phyloP scores from a whole-genome alignment of 345 rosid species.

The Bretschneidera sinensis region DNA sequence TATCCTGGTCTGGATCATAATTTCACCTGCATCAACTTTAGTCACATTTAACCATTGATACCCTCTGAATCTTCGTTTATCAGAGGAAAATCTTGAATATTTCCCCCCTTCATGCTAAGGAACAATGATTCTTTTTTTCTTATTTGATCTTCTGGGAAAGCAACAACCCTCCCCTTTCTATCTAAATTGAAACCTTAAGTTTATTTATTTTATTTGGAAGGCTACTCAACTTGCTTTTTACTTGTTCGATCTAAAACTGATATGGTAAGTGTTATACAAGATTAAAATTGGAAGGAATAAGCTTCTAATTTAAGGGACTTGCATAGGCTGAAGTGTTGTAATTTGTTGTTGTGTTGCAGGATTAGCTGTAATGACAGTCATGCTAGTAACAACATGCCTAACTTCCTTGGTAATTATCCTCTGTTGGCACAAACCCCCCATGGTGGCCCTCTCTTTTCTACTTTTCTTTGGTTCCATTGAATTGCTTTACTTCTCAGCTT shows the following conservation, averaged over 20 bases:
- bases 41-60: not conserved
- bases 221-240: not conserved
- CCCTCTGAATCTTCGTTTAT: no score
- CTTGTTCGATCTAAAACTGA: no score
- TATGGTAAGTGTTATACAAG: no score
- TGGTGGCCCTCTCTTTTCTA: slow-evolving; percentile 66
- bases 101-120: no score
- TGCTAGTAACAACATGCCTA: slow-evolving; percentile 98
- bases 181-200: no score
- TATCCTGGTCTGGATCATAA: not conserved
- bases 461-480: slow-evolving; percentile 85
- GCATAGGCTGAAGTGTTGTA: slow-evolving; percentile 1
- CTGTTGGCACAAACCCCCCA: slow-evolving; percentile 89
- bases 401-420: slow-evolving; percentile 81
- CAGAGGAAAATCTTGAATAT: no score
- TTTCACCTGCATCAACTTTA: not conserved
- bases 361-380: slow-evolving; percentile 95
- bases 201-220: not conserved
- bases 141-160: no score
- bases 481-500: slow-evolving; percentile 95
- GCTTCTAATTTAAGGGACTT: not conserved
- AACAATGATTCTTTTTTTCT: no score
- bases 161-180: not conserved
- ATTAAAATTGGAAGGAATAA: no score
- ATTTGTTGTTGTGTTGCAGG: slow-evolving; percentile 43